Evolutionary conservation across 2,329 filamentous ascomycete genomes (phyloP), one percentile per base, ranked within the genome.

Genomic region (Colletotrichum lentis): DNA sequence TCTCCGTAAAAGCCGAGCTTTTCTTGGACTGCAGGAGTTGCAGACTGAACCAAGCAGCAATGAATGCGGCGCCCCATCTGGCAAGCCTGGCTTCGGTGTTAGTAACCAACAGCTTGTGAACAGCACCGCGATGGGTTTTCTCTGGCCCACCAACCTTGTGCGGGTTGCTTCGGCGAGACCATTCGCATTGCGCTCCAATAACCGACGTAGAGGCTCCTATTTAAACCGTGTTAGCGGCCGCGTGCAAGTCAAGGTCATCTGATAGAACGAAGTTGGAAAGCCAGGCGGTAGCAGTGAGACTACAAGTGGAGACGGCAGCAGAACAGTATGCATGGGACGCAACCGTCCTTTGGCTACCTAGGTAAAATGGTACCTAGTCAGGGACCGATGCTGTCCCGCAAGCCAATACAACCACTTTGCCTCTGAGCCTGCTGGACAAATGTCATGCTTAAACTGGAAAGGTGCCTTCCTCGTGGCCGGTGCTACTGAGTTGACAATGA

Each of bases 1-100:
- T 78, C 55, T 84, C 80, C 5, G 81, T 78, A 70, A 83, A 83
- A 55, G 76, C 74, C 7, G 77, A 75, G 60, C 79, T 83, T 62
- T 81, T 79, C 73, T 86, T 87, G 22, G 85, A 85, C 74, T 89
- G 87, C 14, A 90, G 78, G 7, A 90, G 79, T 64, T 80, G 80
- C 35, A 90, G 76, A 74, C 87, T 85, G 62, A 85, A 77, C 83
- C 85, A 90, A 41, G 82, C 86, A 6, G 87, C 83, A 41, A 87
- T 77, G 73, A 90, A 89, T 0, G 85, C 81, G 35, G 87, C 83
- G 5, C 88, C 72, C 81, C 83, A 88, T 80, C 83, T 82, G 61
- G 86, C 79, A 49, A 89, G 76, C 69, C 87, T 89, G 63, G 52
- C 62, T 24, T 22, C 11, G 22, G 31, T 22, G 64, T 75, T 72